phyloP scores from a whole-genome alignment of 2,329 filamentous ascomycete genomes.

The Grosmannia clavigera region DNA sequence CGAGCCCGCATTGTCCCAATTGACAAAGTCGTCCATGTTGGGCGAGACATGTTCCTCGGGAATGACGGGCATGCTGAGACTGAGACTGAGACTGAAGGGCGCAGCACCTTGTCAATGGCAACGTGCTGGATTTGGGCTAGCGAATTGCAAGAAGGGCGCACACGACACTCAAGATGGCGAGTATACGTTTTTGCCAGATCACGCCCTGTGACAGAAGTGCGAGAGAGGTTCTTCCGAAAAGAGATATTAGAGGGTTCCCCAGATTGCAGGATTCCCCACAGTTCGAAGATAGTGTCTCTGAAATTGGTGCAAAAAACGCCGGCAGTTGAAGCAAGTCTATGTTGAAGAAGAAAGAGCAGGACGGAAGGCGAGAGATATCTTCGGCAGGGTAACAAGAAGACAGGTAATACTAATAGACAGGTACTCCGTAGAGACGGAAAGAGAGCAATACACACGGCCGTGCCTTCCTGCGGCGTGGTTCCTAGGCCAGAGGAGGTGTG shows the following conservation, averaged over 20 bases:
- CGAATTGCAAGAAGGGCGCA: not conserved
- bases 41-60: not conserved
- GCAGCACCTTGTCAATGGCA: not conserved
- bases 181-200: not conserved
- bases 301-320: no score
- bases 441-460: not conserved
- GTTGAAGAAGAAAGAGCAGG: no score
- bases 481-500: not conserved
- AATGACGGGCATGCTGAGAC: not conserved
- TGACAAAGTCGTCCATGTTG: conserved; percentile 47
- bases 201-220: not conserved
- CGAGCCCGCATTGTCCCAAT: conserved; percentile 42
- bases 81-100: not conserved
- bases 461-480: not conserved
- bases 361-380: no score
- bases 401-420: no score
- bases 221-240: not conserved
- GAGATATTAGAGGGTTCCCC: not conserved
- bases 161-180: not conserved
- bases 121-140: not conserved
- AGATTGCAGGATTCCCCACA: no score
- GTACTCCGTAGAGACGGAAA: not conserved
- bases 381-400: no score
- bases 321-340: no score
- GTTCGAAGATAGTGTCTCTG: no score